A percentile compares a stretch with the other conserved stretches of the same genome.
phyloP scores from a whole-genome alignment of 352 stramenopile species.

The Pythium sukuiense region DNA sequence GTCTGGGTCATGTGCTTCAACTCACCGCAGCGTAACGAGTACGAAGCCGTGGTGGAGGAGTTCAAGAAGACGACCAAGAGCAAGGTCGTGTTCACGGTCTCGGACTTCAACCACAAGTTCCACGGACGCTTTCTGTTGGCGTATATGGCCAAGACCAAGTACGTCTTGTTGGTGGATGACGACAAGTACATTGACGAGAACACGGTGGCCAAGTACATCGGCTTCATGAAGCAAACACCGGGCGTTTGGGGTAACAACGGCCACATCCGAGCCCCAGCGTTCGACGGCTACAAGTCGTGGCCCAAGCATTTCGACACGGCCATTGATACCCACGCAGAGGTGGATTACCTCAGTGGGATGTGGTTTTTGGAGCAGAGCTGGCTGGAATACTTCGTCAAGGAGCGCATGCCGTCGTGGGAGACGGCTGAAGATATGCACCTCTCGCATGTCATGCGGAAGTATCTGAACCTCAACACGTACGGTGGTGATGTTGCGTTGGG shows the following conservation, averaged over 20 bases:
- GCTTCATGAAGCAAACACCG: constrained; percentile 27
- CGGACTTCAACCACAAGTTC: constrained; percentile 34
- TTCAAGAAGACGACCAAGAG: background rate
- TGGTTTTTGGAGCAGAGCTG: constrained; percentile 64
- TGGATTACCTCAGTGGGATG: constrained; percentile 68
- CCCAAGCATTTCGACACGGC: constrained; percentile 36
- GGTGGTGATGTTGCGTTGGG: constrained; percentile 42
- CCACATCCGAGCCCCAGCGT: constrained; percentile 41
- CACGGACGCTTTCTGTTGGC: constrained; percentile 30
- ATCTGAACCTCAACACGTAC: constrained; percentile 67
- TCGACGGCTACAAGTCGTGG: constrained; percentile 56
- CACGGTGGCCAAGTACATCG: constrained; percentile 26
- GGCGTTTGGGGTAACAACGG: constrained; percentile 58
- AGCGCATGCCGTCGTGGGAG: constrained; percentile 48
- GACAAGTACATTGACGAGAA: constrained; percentile 25
- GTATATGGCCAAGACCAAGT: constrained; percentile 34
- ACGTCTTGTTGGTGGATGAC: constrained; percentile 30
- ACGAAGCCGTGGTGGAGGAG: constrained; percentile 36
- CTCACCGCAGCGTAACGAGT: constrained; percentile 44
- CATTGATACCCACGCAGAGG: constrained; percentile 37
- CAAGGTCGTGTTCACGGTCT: constrained; percentile 26
- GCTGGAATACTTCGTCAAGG: constrained; percentile 67
- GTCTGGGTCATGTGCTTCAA: constrained; percentile 75
- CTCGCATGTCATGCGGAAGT: constrained; percentile 64
- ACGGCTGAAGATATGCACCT: constrained; percentile 66